These are phyloP conservation scores for Panaeolus cyanescens DNA, from an alignment of 768 basidiomycete genomes.

Conservation along the genomic window DNA sequence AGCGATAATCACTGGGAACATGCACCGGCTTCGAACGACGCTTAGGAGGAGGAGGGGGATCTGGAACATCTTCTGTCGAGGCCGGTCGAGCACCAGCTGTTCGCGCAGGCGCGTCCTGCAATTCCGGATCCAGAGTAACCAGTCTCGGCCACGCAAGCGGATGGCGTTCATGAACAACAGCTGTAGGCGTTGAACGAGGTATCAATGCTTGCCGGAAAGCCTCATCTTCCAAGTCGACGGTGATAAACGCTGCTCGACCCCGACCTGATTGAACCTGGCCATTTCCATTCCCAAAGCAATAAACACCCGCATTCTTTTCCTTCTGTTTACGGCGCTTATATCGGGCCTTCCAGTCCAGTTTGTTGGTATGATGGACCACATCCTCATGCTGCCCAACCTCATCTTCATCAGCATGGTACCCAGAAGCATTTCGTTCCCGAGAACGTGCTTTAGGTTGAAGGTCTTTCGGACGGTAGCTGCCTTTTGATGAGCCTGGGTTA, in stretches of 20 bases:
- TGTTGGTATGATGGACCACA: constrained; percentile 12
- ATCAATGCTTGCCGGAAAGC: constrained; percentile 40
- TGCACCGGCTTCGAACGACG: background rate
- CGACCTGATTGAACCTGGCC: constrained; percentile 39
- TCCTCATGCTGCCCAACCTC: constrained; percentile 37
- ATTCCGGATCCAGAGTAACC: background rate
- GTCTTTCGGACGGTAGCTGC: background rate
- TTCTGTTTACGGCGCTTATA: constrained; percentile 27
- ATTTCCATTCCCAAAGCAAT: constrained; percentile 37
- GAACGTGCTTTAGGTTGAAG: background rate
- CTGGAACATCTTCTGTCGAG: background rate
- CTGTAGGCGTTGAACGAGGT: constrained; percentile 4
- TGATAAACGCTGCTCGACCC: constrained; percentile 30
- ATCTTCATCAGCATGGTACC: constrained; percentile 41
- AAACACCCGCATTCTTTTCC: constrained; percentile 32
- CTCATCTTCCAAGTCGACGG: constrained; percentile 46
- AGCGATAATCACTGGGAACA: background rate
- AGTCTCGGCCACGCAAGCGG: background rate
- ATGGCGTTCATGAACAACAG: background rate
- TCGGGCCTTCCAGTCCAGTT: constrained; percentile 28
- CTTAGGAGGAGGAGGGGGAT: background rate
- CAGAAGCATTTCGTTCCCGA: background rate
- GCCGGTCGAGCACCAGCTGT: background rate
- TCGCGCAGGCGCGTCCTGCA: background rate
- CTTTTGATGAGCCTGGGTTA: constrained; percentile 10